Percentiles rank a stretch among this genome's conserved stretches.
Conservation (phyloP, 2,329 filamentous ascomycete genomes). For the Ceratocystis cubensis region DNA sequence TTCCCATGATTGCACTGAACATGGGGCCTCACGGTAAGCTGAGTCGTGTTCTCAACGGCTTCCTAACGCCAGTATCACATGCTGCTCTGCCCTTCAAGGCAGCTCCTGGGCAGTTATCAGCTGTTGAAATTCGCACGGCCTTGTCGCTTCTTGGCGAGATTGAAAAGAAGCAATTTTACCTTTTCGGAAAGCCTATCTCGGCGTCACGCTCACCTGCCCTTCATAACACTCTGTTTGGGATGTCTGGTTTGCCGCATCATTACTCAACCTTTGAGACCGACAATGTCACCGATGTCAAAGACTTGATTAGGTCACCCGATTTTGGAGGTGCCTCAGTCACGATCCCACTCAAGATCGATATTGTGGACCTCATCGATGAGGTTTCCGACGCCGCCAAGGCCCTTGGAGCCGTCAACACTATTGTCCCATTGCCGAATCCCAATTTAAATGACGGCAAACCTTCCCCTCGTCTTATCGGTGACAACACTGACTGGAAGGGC, state of each 20-base stretch:
- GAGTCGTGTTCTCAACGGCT: constrained; percentile 77
- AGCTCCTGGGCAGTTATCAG: constrained; percentile 84
- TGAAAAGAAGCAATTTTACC: constrained; percentile 61
- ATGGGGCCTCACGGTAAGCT: constrained; percentile 84
- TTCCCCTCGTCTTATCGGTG: constrained; percentile 46
- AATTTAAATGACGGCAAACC: constrained; percentile 28
- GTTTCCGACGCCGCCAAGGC: constrained; percentile 64
- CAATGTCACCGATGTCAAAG: constrained; percentile 44
- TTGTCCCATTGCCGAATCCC: constrained; percentile 47
- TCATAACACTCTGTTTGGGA: constrained; percentile 72
- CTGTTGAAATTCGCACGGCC: constrained; percentile 70
- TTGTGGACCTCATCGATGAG: constrained; percentile 69
- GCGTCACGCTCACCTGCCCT: constrained; percentile 76
- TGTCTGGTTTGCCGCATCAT: constrained; percentile 69
- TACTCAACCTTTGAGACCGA: constrained; percentile 69
- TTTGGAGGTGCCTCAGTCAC: constrained; percentile 95
- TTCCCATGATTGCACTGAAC: constrained; percentile 88
- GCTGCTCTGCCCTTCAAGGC: constrained; percentile 82
- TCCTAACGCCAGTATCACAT: constrained; percentile 91
- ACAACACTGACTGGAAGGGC: constrained; percentile 93
- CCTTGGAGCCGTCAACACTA: constrained; percentile 92
- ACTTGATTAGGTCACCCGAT: constrained; percentile 53
- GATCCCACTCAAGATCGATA: constrained; percentile 83
- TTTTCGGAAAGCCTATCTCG: constrained; percentile 77
- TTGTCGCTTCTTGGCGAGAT: constrained; percentile 70